Conservation (phyloP, 2,329 filamentous ascomycete genomes). For the Zymoseptoria tritici region DNA sequence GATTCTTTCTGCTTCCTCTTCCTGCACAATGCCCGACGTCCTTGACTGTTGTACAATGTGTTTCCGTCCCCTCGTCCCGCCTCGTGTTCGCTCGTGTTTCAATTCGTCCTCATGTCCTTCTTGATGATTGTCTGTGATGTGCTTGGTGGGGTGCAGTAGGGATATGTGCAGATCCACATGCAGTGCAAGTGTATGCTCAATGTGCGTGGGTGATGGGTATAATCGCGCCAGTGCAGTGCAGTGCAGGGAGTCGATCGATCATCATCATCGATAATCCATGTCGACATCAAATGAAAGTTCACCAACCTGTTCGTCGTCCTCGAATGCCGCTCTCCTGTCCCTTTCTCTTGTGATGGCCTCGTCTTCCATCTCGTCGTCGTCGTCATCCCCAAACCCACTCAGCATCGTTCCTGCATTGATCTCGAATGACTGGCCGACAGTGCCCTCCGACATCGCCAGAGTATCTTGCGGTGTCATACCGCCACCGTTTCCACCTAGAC, state of each 20-base stretch:
- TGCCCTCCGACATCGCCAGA: constrained; percentile 28
- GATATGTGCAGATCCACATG: constrained; percentile 6
- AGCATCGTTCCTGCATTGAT: constrained; percentile 40
- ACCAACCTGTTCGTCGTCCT: constrained; percentile 59
- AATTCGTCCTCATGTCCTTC: background rate
- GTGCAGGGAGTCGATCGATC: constrained; percentile 4
- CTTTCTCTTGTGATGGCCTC: constrained; percentile 16
- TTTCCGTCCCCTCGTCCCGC: constrained; percentile 5
- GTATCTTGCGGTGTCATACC: constrained; percentile 23
- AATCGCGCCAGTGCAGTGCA: constrained; percentile 1
- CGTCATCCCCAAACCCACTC: constrained; percentile 87
- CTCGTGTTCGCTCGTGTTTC: background rate
- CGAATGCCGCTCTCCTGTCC: constrained; percentile 29
- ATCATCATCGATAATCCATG: constrained; percentile 50
- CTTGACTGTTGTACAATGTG: constrained; percentile 2
- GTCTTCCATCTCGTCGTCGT: constrained; percentile 86
- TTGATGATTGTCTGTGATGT: background rate
- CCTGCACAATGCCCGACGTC: background rate
- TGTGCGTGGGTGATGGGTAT: background rate
- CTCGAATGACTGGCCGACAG: constrained; percentile 28
- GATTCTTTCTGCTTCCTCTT: background rate
- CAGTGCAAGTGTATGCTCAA: constrained; percentile 2
- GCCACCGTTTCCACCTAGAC: constrained; percentile 54
- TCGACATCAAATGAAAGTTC: constrained; percentile 55
- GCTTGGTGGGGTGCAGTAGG: background rate